These are phyloP conservation scores for Leccinellum albellum DNA, from an alignment of 768 basidiomycete species.

Conservation along the genomic window DNA sequence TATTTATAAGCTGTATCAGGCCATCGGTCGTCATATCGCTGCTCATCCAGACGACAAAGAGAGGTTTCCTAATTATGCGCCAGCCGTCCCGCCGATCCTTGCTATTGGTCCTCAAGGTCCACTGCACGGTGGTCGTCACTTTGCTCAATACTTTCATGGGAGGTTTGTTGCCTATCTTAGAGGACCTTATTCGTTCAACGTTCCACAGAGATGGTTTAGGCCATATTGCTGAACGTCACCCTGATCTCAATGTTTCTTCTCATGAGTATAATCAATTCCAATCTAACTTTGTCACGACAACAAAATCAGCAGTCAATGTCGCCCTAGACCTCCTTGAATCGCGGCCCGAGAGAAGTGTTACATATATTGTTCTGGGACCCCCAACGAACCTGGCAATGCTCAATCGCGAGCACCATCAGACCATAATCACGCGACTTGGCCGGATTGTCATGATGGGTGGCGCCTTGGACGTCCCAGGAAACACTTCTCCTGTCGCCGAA, in stretches of 20 bases:
- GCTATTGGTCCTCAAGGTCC: constrained; percentile 63
- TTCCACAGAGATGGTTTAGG: constrained; percentile 63
- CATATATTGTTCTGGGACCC: constrained; percentile 73
- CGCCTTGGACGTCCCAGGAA: constrained; percentile 87
- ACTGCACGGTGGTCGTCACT: constrained; percentile 65
- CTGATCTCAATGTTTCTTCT: constrained; percentile 47
- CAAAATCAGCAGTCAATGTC: constrained; percentile 49
- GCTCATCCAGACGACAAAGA: constrained; percentile 47
- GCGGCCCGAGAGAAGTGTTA: constrained; percentile 50
- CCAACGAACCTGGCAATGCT: constrained; percentile 77
- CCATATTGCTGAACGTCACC: constrained; percentile 57
- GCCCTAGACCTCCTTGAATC: constrained; percentile 52
- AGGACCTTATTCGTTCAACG: neutral
- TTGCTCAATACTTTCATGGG: constrained; percentile 84
- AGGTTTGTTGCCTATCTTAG: constrained; percentile 38
- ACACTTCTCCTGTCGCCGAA: constrained; percentile 76
- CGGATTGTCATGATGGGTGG: constrained; percentile 93
- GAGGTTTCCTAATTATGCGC: constrained; percentile 63
- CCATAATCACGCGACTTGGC: constrained; percentile 57
- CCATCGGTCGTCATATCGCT: constrained; percentile 56
- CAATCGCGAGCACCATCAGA: constrained; percentile 49
- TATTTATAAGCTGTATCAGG: constrained; percentile 71
- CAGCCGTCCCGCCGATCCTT: constrained; percentile 53
- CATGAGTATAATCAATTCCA: constrained; percentile 22
- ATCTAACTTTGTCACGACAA: constrained; percentile 45